These are phyloP conservation scores for Pichia occidentalis DNA, from an alignment of 805 yeast genomes.

Conservation along the genomic window DNA sequence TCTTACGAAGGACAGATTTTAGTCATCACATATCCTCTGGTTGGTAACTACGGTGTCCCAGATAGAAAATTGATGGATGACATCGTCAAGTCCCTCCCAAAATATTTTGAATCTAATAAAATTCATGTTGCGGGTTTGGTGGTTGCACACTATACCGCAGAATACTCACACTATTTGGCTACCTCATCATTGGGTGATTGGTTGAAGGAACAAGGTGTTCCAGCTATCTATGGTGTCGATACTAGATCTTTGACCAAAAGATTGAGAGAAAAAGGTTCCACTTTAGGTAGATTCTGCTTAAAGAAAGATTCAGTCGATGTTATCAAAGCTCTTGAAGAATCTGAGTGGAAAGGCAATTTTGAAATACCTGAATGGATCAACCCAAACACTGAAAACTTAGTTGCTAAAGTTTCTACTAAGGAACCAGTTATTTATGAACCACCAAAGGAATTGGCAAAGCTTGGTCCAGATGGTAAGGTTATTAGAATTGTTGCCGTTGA, in stretches of 20 bases:
- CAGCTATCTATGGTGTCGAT: conserved; percentile 97
- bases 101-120: conserved; percentile 84
- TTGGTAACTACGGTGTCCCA: conserved; percentile 99
- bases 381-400: conserved; percentile 88
- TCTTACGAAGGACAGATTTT: conserved; percentile 96
- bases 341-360: conserved; percentile 53
- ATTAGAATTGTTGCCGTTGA: conserved; percentile 85
- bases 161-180: conserved; percentile 91
- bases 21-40: conserved; percentile 93
- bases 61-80: conserved; percentile 75
- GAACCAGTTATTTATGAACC: conserved; percentile 77
- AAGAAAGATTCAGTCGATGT: conserved; percentile 33
- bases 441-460: conserved; percentile 41
- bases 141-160: conserved; percentile 94
- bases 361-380: conserved; percentile 84
- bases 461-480: conserved; percentile 67
- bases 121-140: conserved; percentile 97
- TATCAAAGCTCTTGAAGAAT: conserved; percentile 13
- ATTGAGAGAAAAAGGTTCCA: conserved; percentile 88
- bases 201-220: conserved; percentile 86
- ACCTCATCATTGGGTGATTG: conserved; percentile 86
- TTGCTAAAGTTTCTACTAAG: conserved; percentile 78
- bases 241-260: conserved; percentile 92
- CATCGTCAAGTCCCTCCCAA: conserved; percentile 68
- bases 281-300: conserved; percentile 79